phyloP scores from a whole-genome alignment of 768 basidiomycete genomes.

The Xerocomus brunneocitrinus region DNA sequence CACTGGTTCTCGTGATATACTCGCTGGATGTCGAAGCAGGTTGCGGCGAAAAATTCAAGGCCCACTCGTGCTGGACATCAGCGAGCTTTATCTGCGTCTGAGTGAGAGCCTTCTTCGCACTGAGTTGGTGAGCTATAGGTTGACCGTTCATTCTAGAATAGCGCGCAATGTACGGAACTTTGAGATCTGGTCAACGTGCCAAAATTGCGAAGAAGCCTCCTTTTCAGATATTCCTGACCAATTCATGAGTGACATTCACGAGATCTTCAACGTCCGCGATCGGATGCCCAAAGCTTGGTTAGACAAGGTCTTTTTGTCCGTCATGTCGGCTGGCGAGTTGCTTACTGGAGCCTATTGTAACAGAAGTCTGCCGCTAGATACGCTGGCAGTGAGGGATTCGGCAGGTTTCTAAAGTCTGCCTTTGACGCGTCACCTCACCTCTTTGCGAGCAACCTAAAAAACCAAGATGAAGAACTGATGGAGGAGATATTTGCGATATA shows the following conservation, averaged over 20 bases:
- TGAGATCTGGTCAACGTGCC: conserved; percentile 48
- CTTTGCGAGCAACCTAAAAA: conserved; percentile 31
- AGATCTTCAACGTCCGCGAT: conserved; percentile 36
- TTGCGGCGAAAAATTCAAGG: conserved; percentile 8
- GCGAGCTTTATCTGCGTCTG: conserved; percentile 44
- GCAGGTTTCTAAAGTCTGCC: conserved; percentile 31
- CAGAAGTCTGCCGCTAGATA: conserved; percentile 6
- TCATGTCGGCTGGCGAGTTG: neutral
- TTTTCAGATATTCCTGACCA: conserved; percentile 42
- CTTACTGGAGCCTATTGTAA: neutral
- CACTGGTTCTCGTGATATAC: neutral
- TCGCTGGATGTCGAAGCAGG: conserved; percentile 18
- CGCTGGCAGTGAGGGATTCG: conserved; percentile 11
- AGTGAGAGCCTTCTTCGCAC: conserved; percentile 29
- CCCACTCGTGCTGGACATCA: conserved; percentile 17
- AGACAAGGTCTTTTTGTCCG: conserved; percentile 31
- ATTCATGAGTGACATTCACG: conserved; percentile 32
- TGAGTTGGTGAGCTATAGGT: neutral
- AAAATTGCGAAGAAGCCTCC: conserved; percentile 47
- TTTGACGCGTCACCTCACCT: conserved; percentile 33
- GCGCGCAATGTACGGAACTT: conserved; percentile 45
- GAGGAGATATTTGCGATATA: conserved; percentile 40
- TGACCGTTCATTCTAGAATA: conserved; percentile 34
- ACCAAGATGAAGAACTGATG: conserved; percentile 24
- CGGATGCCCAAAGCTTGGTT: conserved; percentile 41